These are phyloP conservation scores for Mucor saturninus DNA, from an alignment of 371 early-diverging fungal species.

Conservation along the genomic window DNA sequence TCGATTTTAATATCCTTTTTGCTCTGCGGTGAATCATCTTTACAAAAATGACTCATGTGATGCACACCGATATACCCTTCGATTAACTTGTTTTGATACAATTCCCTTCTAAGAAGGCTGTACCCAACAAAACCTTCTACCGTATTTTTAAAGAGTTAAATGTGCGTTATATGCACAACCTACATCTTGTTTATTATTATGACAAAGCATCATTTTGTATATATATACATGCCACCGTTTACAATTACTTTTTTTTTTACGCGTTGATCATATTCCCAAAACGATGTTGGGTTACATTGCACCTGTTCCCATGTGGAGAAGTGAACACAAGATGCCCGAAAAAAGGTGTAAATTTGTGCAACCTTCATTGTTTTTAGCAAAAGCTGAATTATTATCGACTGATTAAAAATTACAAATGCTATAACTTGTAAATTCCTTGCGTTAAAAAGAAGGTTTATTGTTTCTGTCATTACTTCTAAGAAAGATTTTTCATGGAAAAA, in stretches of 20 bases:
- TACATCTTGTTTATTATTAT: background rate
- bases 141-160: background rate
- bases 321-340: conserved; percentile 13
- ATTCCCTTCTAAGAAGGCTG: background rate
- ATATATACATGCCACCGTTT: too few relatives aligned
- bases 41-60: conserved; percentile 9
- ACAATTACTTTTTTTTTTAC: background rate
- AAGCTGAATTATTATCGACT: conserved; percentile 16
- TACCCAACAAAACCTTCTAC: background rate
- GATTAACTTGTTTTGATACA: background rate
- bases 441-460: conserved; percentile 10
- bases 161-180: background rate
- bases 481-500: background rate
- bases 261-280: conserved; percentile 25
- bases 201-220: too few relatives aligned
- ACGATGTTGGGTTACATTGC: conserved; percentile 10
- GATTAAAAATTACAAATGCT: conserved; percentile 12
- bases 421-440: background rate
- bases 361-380: background rate
- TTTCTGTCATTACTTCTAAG: background rate
- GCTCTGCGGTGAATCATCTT: background rate
- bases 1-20: background rate
- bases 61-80: background rate
- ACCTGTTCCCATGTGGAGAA: conserved; percentile 22
- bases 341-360: background rate